Evolutionary conservation across 192 early-diverging fungal genomes (phyloP).

Genomic region (Phlyctochytrium arcticum): DNA sequence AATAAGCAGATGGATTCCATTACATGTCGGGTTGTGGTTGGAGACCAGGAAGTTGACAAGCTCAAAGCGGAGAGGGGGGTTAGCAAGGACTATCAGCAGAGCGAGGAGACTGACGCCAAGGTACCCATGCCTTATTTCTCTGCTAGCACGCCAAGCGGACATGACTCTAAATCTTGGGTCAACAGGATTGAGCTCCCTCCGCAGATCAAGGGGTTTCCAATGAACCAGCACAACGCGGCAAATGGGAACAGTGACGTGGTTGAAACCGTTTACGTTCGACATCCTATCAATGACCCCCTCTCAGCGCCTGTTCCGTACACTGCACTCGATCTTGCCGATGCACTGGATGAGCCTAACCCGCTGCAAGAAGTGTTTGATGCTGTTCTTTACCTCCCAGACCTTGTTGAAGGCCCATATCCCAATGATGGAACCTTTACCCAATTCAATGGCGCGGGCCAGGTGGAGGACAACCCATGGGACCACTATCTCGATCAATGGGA

Average conservation of each 20-base stretch:
- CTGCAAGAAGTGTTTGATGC: slow-evolving; percentile 2
- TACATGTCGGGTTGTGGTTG: neutral
- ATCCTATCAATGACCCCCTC: neutral
- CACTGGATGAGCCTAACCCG: slow-evolving; percentile 1
- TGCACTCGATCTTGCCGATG: slow-evolving; percentile 2
- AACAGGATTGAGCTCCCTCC: too few relatives aligned
- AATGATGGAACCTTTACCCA: too few relatives aligned
- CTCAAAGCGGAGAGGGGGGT: too few relatives aligned
- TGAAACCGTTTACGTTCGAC: neutral
- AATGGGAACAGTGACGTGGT: neutral
- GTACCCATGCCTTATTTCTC: neutral
- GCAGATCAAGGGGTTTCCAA: too few relatives aligned
- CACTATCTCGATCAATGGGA: too few relatives aligned
- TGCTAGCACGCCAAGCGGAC: neutral
- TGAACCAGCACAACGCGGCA: neutral
- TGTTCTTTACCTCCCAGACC: neutral
- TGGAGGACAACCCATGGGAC: too few relatives aligned
- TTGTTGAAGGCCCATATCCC: too few relatives aligned
- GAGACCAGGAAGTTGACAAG: neutral
- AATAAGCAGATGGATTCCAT: neutral
- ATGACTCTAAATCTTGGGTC: too few relatives aligned
- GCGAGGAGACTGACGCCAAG: neutral
- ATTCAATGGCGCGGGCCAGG: too few relatives aligned
- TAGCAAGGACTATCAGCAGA: neutral
- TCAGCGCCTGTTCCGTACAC: neutral